Conservation (phyloP, 2,329 filamentous ascomycete genomes). For the Penicillium hesseltinei region DNA sequence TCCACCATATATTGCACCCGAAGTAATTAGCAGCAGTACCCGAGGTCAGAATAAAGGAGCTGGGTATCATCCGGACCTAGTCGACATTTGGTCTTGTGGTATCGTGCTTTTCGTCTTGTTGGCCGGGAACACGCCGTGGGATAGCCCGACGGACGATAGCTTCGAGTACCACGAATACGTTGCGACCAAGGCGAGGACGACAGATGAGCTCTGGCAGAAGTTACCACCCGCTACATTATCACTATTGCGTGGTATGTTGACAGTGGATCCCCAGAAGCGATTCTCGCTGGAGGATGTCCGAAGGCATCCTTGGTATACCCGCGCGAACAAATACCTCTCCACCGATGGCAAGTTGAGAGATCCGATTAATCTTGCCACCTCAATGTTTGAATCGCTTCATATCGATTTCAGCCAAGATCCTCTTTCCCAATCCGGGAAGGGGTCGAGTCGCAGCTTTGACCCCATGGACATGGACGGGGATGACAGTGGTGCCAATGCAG, state of each 20-base stretch:
- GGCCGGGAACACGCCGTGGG: constrained; percentile 97
- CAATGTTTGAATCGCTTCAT: constrained; percentile 86
- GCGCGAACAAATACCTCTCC: constrained; percentile 73
- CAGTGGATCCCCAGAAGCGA: constrained; percentile 67
- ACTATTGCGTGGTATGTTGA: constrained; percentile 89
- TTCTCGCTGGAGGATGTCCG: constrained; percentile 86
- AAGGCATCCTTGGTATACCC: constrained; percentile 91
- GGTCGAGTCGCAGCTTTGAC: constrained; percentile 45
- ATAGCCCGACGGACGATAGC: constrained; percentile 79
- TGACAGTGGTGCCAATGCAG: constrained; percentile 40
- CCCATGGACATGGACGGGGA: constrained; percentile 68
- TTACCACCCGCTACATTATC: constrained; percentile 74
- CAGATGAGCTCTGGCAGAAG: constrained; percentile 80
- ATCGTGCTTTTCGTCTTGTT: constrained; percentile 96
- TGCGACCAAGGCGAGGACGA: constrained; percentile 72
- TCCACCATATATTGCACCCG: constrained; percentile 94
- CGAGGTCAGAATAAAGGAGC: constrained; percentile 48
- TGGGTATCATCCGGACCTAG: constrained; percentile 65
- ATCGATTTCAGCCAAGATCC: constrained; percentile 80
- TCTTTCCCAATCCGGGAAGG: constrained; percentile 46
- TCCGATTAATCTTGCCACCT: constrained; percentile 80
- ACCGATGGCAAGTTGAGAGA: constrained; percentile 72
- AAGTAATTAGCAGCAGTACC: constrained; percentile 64
- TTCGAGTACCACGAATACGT: constrained; percentile 92
- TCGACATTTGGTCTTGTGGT: constrained; percentile 96